phyloP scores from a whole-genome alignment of 2,329 filamentous ascomycete genomes.

The Stylonectria norvegica region DNA sequence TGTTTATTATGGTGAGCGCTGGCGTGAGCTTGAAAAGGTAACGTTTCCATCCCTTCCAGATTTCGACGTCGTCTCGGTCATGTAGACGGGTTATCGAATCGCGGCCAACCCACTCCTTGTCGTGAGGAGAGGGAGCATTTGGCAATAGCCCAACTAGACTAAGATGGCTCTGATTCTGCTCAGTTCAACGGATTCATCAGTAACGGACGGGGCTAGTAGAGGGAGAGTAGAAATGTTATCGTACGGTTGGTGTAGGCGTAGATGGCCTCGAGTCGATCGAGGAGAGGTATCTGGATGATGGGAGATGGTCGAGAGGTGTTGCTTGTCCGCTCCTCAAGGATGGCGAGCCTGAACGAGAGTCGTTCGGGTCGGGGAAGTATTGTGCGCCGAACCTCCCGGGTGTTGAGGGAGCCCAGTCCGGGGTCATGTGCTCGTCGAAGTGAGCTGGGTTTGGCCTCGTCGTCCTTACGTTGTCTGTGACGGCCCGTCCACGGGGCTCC shows the following conservation, averaged over 20 bases:
- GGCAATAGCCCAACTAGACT: constrained; percentile 40
- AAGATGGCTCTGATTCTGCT: constrained; percentile 41
- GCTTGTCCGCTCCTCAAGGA: constrained; percentile 24
- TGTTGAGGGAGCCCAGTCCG: constrained; percentile 26
- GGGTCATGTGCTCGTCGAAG: constrained; percentile 22
- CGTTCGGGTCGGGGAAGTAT: constrained; percentile 22
- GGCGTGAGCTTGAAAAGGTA: constrained; percentile 38
- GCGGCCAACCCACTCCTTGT: constrained; percentile 30
- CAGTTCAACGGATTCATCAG: constrained; percentile 18
- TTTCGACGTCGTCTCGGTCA: constrained; percentile 42
- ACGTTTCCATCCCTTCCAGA: constrained; percentile 44
- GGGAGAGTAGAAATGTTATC: constrained; percentile 6
- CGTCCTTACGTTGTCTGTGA: constrained; percentile 23
- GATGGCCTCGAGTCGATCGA: constrained; percentile 30
- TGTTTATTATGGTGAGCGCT: constrained; percentile 39
- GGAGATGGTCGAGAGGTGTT: constrained; percentile 18
- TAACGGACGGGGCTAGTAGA: constrained; percentile 13
- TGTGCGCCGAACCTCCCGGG: constrained; percentile 22
- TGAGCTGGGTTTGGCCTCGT: constrained; percentile 15
- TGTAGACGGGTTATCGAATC: constrained; percentile 39
- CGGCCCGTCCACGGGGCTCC: constrained; percentile 26
- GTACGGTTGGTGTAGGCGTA: constrained; percentile 27
- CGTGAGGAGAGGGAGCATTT: constrained; percentile 20
- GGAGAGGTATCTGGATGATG: constrained; percentile 17
- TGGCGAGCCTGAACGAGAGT: constrained; percentile 27